Evolutionary conservation across 2,329 filamentous ascomycete species (phyloP), one percentile per base, ranked within the genome.

Genomic region (Aspergillus arachidicola): DNA sequence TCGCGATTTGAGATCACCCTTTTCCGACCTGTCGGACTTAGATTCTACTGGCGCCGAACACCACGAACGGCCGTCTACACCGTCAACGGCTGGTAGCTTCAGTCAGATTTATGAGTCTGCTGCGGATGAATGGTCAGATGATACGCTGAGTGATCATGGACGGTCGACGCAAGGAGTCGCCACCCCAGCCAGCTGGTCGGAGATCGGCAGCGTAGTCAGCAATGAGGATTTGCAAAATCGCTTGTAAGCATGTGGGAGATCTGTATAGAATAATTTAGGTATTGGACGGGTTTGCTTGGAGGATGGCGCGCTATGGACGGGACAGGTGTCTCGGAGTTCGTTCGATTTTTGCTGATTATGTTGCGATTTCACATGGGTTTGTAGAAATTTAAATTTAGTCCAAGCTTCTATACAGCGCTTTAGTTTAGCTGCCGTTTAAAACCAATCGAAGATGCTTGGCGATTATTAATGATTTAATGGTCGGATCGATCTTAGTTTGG

Each of bases 161-260:
- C 71, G 66, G 12, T 71, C 73, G 4, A 65, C 70, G 36, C 73
- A 70, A n/a, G 74, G 75, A 11, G 63, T 72, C 46, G 67, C 69
- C 61, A 81, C 79, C 26, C 78, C 79, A 19, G 72, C 73, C 53
- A 80, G 78, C 66, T 81, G 79, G 79, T 81, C 79, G 41, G 79
- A 81, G 59, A 71, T 81, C 50, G 79, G 79, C 16, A 81, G 79
- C 63, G 79, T 80, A 56, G 67, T 80, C 30, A 81, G 79, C 68
- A 73, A 73, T 41, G 77, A 80, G 59, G 78, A 81, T 65, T 72
- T 69, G 46, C 69, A 71, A 34, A 68, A 74, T 64, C 70, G 69
- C 53, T n/a, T 32, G 36, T 58, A 56, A 10, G 53, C 19, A 32
- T 30, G 28, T 41, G 38, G 28, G n/a, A 2, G 14, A 41, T n/a